phyloP scores from a whole-genome alignment of 1,284 basidiomycete species.

The Pterula multifida region DNA sequence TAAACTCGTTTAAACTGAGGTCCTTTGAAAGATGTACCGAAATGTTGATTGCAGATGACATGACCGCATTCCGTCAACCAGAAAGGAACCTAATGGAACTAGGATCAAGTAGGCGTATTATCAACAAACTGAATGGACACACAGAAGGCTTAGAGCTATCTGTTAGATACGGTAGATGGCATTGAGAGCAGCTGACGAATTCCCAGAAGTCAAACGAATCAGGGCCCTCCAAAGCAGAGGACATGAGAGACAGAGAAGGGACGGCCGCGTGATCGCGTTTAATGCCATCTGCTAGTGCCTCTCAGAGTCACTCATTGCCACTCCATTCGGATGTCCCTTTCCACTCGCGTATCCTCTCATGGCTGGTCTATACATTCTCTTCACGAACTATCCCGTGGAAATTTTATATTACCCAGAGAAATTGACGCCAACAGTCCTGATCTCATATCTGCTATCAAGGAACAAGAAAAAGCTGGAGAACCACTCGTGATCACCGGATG shows the following conservation, averaged over 20 bases:
- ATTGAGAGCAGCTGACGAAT: conserved; percentile 56
- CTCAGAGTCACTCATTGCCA: no score
- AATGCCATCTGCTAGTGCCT: no score
- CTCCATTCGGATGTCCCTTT: no score
- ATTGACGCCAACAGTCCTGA: conserved; percentile 10
- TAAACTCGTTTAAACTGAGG: background rate
- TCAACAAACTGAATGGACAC: background rate
- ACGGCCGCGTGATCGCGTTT: background rate
- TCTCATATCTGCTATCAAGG: conserved; percentile 21
- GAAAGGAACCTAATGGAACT: conserved; percentile 56
- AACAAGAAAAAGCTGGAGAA: conserved; percentile 34
- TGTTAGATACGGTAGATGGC: conserved; percentile 43
- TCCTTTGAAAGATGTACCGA: conserved; percentile 40
- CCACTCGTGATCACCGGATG: conserved; percentile 54
- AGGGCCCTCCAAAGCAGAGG: conserved; percentile 18
- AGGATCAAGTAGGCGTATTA: conserved; percentile 22
- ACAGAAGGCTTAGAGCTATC: background rate
- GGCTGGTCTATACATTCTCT: conserved; percentile 40
- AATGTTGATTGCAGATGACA: conserved; percentile 69
- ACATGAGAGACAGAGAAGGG: conserved; percentile 19
- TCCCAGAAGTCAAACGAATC: conserved; percentile 63
- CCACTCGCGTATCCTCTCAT: conserved; percentile 24
- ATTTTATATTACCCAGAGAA: background rate
- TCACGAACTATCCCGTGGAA: background rate
- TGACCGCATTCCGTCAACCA: conserved; percentile 81